Base-by-base conservation (phyloP, 768 basidiomycete genomes). In the Pulveroboletus sp. region DNA sequence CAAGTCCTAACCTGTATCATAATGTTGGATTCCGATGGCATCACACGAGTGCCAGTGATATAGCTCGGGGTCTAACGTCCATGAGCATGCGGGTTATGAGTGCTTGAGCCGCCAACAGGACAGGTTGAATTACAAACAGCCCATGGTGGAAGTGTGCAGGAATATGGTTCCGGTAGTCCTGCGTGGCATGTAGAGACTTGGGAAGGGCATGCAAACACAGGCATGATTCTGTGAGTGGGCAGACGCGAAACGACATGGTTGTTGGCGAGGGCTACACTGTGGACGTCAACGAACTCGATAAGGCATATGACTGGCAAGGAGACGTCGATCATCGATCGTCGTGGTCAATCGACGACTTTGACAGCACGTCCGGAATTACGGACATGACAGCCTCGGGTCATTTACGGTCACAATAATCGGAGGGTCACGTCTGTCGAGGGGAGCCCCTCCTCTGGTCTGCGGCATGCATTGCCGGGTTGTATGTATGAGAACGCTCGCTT, bases 261-360 rank as follows among this genome's bases (percentile, higher is more conserved):
- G 13, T 2, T 27, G 15, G 8, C 10, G 3, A 36, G 8, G 14
- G 5, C 0, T 32, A 33, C 43, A 52, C 58, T 48, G 18, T 43
- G 36, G 3, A 40, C 49, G 5, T 13, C 27, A 8, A 35, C 42
- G 27, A 61, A 39, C 39, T 59, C 59, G 15, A 57, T 48, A 41
- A 59, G 61, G 26, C 60, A 59, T 4, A 43, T 48, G 9, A 57
- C 50, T 59, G 17, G 30, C 28, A 17, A 50, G 58, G 9, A 52
- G 11, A 1, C 8, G 11, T 10, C 46, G 46, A 6, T 53, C 48
- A 14, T 53, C 55, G n/a, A 53, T 36, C 13, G 48, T 50, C 7
- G 50, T 8, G 1, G 58, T 61, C 55, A 59, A 31, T 58, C 39
- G 17, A 58, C 51, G 40, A 21, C 21, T 21, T 21, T 21, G 21